Evolutionary conservation across 2,329 filamentous ascomycete species (phyloP).

Genomic region (Stachybotrys chartarum): DNA sequence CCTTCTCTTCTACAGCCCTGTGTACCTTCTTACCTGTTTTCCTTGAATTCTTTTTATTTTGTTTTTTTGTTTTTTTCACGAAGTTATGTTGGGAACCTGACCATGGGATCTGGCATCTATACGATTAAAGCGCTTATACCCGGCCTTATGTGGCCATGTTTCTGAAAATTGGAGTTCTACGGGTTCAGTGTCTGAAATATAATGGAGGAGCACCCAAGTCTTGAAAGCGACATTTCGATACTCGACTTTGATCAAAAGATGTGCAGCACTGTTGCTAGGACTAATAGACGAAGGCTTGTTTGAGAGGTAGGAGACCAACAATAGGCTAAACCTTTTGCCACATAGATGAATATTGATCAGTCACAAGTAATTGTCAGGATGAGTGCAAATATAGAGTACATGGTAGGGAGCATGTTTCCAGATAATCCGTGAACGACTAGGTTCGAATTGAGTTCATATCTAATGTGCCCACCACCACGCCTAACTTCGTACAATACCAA

Average conservation of each 20-base stretch:
- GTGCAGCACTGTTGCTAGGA: too few relatives aligned
- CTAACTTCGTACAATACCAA: not conserved
- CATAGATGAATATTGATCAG: too few relatives aligned
- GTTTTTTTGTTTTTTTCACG: not conserved
- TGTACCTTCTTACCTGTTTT: not conserved
- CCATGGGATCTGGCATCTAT: not conserved
- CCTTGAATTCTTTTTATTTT: not conserved
- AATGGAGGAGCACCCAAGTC: not conserved
- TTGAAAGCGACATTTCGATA: not conserved
- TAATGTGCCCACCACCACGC: not conserved
- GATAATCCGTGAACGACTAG: too few relatives aligned
- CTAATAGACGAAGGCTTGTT: too few relatives aligned
- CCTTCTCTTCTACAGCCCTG: not conserved
- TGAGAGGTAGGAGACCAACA: too few relatives aligned
- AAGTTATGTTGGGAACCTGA: not conserved
- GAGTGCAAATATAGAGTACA: too few relatives aligned
- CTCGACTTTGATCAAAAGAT: not conserved
- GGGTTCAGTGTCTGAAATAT: not conserved
- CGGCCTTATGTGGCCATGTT: not conserved
- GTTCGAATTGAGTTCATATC: not conserved
- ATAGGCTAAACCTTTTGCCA: too few relatives aligned
- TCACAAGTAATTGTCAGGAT: too few relatives aligned
- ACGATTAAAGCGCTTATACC: not conserved
- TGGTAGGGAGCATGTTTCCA: too few relatives aligned
- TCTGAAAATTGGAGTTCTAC: not conserved